Evolutionary conservation across 208 protist genomes (phyloP).

Genomic region (Trypanosoma congolense): DNA sequence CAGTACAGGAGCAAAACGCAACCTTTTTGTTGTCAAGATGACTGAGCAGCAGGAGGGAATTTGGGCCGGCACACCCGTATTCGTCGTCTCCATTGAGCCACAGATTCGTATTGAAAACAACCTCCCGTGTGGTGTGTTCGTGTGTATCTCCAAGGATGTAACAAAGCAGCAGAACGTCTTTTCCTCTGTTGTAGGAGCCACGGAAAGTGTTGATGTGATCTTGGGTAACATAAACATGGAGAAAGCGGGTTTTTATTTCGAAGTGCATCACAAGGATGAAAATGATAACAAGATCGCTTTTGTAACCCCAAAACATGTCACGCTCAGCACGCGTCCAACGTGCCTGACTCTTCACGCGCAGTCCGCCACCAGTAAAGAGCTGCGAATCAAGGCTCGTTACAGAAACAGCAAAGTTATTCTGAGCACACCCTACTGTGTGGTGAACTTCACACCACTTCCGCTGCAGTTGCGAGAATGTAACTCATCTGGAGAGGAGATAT

Average conservation of each 20-base stretch:
- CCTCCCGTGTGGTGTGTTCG: slow-evolving; percentile 54
- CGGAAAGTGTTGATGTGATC: slow-evolving; percentile 31
- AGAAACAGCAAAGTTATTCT: slow-evolving; percentile 36
- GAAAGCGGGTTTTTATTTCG: slow-evolving; percentile 30
- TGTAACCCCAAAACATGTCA: background rate
- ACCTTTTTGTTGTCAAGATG: slow-evolving; percentile 31
- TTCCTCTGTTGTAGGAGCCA: slow-evolving; percentile 30
- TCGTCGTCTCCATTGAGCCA: slow-evolving; percentile 57
- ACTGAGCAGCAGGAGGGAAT: slow-evolving; percentile 41
- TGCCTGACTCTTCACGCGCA: slow-evolving; percentile 4
- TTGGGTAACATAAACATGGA: slow-evolving; percentile 29
- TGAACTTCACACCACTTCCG: slow-evolving; percentile 70
- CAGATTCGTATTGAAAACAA: slow-evolving; percentile 62
- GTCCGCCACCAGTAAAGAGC: slow-evolving; percentile 19
- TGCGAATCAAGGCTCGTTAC: slow-evolving; percentile 37
- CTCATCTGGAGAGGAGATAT: slow-evolving; percentile 28
- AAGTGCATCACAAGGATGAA: slow-evolving; percentile 27
- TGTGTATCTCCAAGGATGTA: slow-evolving; percentile 27
- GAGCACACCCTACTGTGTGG: slow-evolving; percentile 55
- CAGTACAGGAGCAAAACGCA: background rate
- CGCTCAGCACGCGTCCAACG: background rate
- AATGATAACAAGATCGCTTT: background rate
- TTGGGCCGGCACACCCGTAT: slow-evolving; percentile 60
- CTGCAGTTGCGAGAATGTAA: slow-evolving; percentile 62
- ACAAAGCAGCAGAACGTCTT: slow-evolving; percentile 5